A percentile compares a stretch with the other conserved stretches of the same genome.
Conservation (phyloP, 2,329 filamentous ascomycete genomes). For the Pseudogymnoascus sp. region DNA sequence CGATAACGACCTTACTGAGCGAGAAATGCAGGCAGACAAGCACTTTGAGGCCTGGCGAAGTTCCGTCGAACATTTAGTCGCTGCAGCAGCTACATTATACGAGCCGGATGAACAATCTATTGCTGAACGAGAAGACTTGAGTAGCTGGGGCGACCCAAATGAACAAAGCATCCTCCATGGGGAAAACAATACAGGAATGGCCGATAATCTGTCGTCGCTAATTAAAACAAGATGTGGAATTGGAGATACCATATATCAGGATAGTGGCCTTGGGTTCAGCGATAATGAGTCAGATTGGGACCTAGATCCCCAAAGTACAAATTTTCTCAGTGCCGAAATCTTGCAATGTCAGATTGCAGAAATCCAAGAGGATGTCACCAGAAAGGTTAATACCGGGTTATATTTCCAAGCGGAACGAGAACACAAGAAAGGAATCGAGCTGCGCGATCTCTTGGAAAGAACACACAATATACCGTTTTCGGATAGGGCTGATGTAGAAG, state of each 20-base stretch:
- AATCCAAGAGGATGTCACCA: not conserved
- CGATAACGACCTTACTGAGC: not conserved
- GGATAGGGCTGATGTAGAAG: not conserved
- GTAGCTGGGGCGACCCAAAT: not conserved
- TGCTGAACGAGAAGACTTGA: not conserved
- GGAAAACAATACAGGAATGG: not conserved
- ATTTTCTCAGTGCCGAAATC: not conserved
- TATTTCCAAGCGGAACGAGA: not conserved
- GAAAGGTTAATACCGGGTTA: not conserved
- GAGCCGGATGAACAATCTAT: not conserved
- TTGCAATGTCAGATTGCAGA: not conserved
- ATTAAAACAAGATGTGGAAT: not conserved
- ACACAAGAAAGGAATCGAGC: not conserved
- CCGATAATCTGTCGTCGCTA: not conserved
- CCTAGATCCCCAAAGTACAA: not conserved
- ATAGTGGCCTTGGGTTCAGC: not conserved
- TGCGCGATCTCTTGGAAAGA: not conserved
- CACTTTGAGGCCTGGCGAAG: not conserved
- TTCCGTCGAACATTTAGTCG: not conserved
- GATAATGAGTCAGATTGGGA: not conserved
- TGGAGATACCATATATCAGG: not conserved
- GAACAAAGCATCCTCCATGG: not conserved
- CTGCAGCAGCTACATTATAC: not conserved
- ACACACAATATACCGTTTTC: not conserved
- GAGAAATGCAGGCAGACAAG: not conserved